Conservation (phyloP, 2,329 filamentous ascomycete species). For the Colletotrichum chlorophyti region DNA sequence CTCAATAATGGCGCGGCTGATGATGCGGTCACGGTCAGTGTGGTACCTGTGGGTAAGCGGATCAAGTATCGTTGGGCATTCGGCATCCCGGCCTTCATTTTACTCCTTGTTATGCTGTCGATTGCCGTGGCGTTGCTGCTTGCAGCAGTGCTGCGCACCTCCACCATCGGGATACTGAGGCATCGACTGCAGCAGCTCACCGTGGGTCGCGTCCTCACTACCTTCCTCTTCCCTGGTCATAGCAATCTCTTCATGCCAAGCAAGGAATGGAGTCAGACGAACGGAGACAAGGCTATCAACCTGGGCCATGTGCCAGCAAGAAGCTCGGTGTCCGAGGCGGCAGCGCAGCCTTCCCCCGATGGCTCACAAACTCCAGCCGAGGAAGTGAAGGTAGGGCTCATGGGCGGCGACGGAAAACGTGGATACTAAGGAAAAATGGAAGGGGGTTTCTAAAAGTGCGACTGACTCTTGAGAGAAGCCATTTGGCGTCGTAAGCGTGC, state of each 20-base stretch:
- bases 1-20: conserved; percentile 26
- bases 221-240: conserved; percentile 27
- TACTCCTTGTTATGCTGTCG: conserved; percentile 2
- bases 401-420: not conserved
- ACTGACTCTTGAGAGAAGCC: no score
- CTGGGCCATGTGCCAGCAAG: not conserved
- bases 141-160: not conserved
- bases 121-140: not conserved
- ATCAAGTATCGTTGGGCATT: conserved; percentile 41
- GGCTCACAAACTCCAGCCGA: not conserved
- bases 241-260: conserved; percentile 26
- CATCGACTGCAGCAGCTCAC: conserved; percentile 29
- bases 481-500: no score
- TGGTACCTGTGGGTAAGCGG: conserved; percentile 35
- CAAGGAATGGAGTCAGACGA: conserved; percentile 21
- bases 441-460: no score
- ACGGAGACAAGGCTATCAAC: not conserved
- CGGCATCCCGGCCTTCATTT: conserved; percentile 40
- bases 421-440: not conserved
- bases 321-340: not conserved
- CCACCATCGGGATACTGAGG: conserved; percentile 5
- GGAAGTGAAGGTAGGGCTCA: not conserved
- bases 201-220: conserved; percentile 29
- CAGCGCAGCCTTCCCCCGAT: no score
- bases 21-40: conserved; percentile 22